Base-by-base conservation (phyloP, 495 filamentous ascomycete genomes). In the Penicillium desertorum region DNA sequence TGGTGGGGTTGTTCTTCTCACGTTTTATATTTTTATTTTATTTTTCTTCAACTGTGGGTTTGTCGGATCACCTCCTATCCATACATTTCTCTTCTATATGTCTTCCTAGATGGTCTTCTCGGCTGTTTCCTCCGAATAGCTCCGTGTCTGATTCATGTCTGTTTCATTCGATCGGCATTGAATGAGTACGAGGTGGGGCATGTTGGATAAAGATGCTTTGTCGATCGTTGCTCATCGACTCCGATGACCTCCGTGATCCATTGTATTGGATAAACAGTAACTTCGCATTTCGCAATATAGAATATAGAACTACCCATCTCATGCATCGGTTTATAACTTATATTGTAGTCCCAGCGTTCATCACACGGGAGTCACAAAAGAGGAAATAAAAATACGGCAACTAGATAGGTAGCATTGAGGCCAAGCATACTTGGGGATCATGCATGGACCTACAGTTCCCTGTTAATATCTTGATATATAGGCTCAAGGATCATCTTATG, bases 111-210 rank as follows among this genome's bases (percentile, higher is more conserved):
- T 9, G 3, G 3, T n/a, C 36, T 41, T 10, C 37, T 29, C 53
- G 43, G 54, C 45, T 25, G 8, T 32, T 54, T 22, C 29, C 29
- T 30, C 27, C 27, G 6, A 29, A 29, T 29, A 29, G 7, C 5
- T 7, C 29, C 29, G 10, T 30, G 29, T 30, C 27, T 29, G 27
- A 8, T 29, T 10, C 27, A 1, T 9, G 27, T 9, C 9, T 25
- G 47, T 54, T 54, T 19, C 20, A 32, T 54, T 6, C 36, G 50
- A 58, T 62, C 45, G 39, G 32, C 51, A 20, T 45, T 36, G 2
- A 23, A 25, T 42, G 45, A 25, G 30, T 36, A 37, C 42, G 16
- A 9, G 41, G 16, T 44, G 45, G 45, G 47, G 30, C 39, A 17
- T 34, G 37, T 46, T 27, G 19, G 12, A 32, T 51, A 8, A 19